Percentiles rank a stretch among this genome's conserved stretches.
Evolutionary conservation across 352 stramenopile genomes (phyloP).

Genomic region (Phytopythium litorale): DNA sequence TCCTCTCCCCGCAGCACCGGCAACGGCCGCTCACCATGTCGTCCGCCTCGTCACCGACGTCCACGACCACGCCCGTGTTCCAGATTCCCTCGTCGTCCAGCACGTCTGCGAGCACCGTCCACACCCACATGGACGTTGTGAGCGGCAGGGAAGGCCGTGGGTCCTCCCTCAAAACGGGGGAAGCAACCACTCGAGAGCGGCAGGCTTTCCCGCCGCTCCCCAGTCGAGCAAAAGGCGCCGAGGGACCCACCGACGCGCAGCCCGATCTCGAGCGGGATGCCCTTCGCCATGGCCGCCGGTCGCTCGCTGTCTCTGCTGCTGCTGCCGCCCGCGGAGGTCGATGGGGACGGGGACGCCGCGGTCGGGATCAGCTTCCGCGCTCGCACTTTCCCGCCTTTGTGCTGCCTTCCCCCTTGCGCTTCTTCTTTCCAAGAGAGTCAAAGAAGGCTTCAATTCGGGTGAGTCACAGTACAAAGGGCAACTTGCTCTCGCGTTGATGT

Average conservation of each 20-base stretch:
- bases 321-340: background rate
- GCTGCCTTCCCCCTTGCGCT: background rate
- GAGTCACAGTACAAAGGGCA: too few species aligned
- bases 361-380: background rate
- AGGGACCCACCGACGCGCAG: conserved; percentile 57
- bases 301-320: background rate
- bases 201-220: too few species aligned
- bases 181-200: too few species aligned
- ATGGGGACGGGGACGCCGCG: background rate
- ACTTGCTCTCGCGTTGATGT: too few species aligned
- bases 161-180: too few species aligned
- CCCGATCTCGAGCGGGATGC: conserved; percentile 61
- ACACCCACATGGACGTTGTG: background rate
- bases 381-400: background rate
- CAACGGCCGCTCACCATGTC: conserved; percentile 27
- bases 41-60: conserved; percentile 59
- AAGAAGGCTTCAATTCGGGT: too few species aligned
- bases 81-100: conserved; percentile 82
- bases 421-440: background rate
- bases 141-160: background rate
- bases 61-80: conserved; percentile 71
- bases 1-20: background rate
- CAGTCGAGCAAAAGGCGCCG: too few species aligned
- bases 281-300: conserved; percentile 21
- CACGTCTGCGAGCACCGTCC: conserved; percentile 33